A percentile compares a stretch with the other conserved stretches of the same genome.
These are phyloP conservation scores for Chenopodium suecicum DNA, from an alignment of 148 eudicot species.

Conservation along the genomic window DNA sequence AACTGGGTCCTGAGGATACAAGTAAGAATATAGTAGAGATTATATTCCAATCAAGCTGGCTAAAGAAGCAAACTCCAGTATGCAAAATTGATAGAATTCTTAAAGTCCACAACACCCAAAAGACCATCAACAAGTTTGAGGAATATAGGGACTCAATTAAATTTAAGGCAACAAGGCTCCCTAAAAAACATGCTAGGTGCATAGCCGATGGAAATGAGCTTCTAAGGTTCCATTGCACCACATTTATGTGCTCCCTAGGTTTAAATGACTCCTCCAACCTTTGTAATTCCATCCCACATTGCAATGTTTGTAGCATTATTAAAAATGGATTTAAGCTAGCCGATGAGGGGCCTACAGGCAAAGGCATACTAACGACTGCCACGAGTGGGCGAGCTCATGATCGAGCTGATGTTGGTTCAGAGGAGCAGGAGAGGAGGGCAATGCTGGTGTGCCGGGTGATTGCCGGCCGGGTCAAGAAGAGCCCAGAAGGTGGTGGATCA, in stretches of 20 bases:
- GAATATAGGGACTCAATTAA: constrained; percentile 81
- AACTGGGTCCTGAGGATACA: constrained; percentile 85
- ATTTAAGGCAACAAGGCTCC: constrained; percentile 53
- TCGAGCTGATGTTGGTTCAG: constrained; percentile 36
- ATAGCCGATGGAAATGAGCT: constrained; percentile 95
- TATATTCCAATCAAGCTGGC: constrained; percentile 99
- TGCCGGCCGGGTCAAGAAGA: constrained; percentile 79
- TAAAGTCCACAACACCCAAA: constrained; percentile 81
- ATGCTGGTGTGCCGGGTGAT: constrained; percentile 94
- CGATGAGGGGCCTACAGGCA: constrained; percentile 27
- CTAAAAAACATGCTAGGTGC: constrained; percentile 76
- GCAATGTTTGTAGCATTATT: constrained; percentile 71
- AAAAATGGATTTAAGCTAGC: constrained; percentile 58
- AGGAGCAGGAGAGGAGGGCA: constrained; percentile 50
- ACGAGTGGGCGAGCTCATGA: constrained; percentile 91
- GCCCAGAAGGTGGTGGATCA: constrained; percentile 21
- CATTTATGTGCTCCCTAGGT: constrained; percentile 73
- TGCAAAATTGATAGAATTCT: constrained; percentile 89
- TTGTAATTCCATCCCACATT: constrained; percentile 67
- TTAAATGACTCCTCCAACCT: constrained; percentile 76
- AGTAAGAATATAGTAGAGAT: constrained; percentile 99
- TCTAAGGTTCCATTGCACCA: constrained; percentile 80
- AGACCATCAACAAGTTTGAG: constrained; percentile 70
- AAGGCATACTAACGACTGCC: constrained; percentile 78
- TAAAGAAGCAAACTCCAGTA: constrained; percentile 65